Evolutionary conservation across 1,284 basidiomycete species (phyloP), one percentile per base, ranked within the genome.

Genomic region (Leccinum subspadiceum): DNA sequence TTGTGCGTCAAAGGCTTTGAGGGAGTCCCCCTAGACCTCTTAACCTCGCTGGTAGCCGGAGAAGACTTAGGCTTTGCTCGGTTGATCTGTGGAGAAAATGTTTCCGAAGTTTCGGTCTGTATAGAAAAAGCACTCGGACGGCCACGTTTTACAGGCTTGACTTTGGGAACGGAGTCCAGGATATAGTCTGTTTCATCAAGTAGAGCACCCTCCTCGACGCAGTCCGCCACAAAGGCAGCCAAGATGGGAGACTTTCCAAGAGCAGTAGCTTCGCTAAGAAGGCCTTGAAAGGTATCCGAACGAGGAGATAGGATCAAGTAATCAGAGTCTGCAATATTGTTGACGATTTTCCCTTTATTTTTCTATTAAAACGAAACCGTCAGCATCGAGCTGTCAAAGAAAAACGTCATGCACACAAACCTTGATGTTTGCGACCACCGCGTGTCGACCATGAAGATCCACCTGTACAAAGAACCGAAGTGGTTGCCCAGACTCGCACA

Each of bases 391-490:
- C 37, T 44, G 26, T n/a, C 10, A 12, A 5, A 8, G 7, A 52
- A 22, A 59, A 51, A 35, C 10, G 35, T 9, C 13, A 37, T 24
- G n/a, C n/a, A 17, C 37, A 66, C 73, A 54, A 60, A 86, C 87
- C 79, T 83, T 86, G 65, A 89, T 83, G 7, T 76, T 73, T 56
- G 70, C 74, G n/a, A 84, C 75, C n/a, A 83, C 64, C 1, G 71
- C 66, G 15, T 73, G 70, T 22, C 85, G 78, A 54, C 79, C 78
- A 51, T 77, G 76, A 2, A 84, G 70, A 60, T 83, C 82, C n/a
- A 84, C 75, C 66, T 84, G 82, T 33, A 86, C 80, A 64, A 81
- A 86, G 64, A 87, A 86, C n/a, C 72, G 66, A 35, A 83, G 63
- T 0, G 77, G 67, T 54, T 70, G 62, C 5, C 81, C 83, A 39